These are phyloP conservation scores for Cyclotella baltica DNA, from an alignment of 108 stramenopile genomes.

Conservation along the genomic window DNA sequence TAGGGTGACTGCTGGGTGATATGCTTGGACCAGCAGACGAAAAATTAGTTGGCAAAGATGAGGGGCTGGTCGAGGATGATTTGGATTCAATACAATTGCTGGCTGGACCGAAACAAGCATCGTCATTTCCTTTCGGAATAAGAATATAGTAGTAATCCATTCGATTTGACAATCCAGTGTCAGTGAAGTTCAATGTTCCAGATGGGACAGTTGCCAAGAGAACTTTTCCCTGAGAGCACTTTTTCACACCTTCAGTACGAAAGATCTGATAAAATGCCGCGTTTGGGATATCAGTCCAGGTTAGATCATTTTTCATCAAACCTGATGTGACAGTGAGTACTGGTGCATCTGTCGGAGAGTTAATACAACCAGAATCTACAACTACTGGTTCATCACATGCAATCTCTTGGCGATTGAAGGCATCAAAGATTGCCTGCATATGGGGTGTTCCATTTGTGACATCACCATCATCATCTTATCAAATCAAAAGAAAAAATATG, in stretches of 20 bases:
- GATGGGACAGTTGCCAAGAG: constrained; percentile 2
- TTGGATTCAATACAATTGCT: neutral
- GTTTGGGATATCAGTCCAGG: constrained; percentile 8
- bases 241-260: constrained; percentile 27
- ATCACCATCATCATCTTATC: constrained; percentile 21
- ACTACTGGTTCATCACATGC: constrained; percentile 16
- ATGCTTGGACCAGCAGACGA: too few relatives aligned
- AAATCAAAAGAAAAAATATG: neutral
- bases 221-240: constrained; percentile 28
- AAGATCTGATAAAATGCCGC: constrained; percentile 23
- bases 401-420: constrained; percentile 21
- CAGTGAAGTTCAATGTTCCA: constrained; percentile 1
- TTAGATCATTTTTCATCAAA: neutral
- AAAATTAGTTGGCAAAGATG: too few relatives aligned
- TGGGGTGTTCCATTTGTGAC: constrained; percentile 36
- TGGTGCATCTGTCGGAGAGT: neutral
- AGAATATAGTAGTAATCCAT: constrained; percentile 27
- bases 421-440: constrained; percentile 23
- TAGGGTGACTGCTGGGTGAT: too few relatives aligned
- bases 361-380: constrained; percentile 18
- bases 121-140: constrained; percentile 8
- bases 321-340: constrained; percentile 1
- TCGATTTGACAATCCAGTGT: constrained; percentile 28
- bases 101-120: constrained; percentile 18
- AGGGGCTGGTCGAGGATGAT: too few relatives aligned